phyloP scores from a whole-genome alignment of 345 rosid species.

The Eucalyptus shirleyi region DNA sequence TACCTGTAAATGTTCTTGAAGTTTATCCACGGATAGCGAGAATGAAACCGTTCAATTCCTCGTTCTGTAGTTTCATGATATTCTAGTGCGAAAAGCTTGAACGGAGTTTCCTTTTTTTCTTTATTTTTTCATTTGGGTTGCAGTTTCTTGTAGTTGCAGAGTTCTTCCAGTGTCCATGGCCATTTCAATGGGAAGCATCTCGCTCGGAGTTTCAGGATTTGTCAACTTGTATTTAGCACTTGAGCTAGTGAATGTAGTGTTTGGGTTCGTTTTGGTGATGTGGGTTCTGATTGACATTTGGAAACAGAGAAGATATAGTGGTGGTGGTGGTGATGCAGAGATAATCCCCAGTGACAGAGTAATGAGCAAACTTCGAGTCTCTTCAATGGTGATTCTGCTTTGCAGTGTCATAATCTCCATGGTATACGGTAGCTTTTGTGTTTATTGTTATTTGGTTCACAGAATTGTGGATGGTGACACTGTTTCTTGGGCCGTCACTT shows the following conservation, averaged over 20 bases:
- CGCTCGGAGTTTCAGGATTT: not conserved
- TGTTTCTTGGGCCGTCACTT: not conserved
- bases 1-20: not conserved
- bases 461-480: not conserved
- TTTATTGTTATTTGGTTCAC: conserved; percentile 3
- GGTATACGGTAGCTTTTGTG: conserved; percentile 13
- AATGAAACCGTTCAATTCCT: not conserved
- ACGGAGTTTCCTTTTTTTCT: not conserved
- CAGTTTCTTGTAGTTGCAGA: not conserved
- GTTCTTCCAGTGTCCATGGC: not conserved
- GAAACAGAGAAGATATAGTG: not conserved
- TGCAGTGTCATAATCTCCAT: conserved; percentile 4
- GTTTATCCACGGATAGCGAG: not conserved
- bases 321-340: not conserved
- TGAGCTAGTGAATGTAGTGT: not conserved
- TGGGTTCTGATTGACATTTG: not conserved
- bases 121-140: not conserved
- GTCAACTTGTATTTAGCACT: not conserved
- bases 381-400: not conserved
- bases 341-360: not conserved
- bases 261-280: not conserved
- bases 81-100: not conserved
- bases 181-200: not conserved
- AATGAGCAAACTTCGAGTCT: not conserved
- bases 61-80: not conserved